A percentile compares a stretch with the other conserved stretches of the same genome.
These are phyloP conservation scores for Plasmodium gaboni DNA, from an alignment of 169 alveolate genomes.

Conservation along the genomic window DNA sequence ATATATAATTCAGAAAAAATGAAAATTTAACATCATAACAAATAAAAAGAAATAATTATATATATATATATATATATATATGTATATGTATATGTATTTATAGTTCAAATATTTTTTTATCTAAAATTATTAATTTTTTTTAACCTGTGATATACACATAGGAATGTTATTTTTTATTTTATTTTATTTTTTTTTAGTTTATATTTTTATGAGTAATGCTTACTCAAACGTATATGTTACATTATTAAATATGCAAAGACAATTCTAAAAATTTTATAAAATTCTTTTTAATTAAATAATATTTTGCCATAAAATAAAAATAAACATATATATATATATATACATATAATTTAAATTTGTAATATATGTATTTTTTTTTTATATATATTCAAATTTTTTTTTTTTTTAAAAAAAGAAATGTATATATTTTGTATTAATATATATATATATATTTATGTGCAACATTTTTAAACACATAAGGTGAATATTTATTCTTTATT, in stretches of 20 bases:
- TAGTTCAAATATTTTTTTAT: too few relatives aligned
- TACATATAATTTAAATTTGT: not conserved
- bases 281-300: not conserved
- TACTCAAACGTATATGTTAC: too few relatives aligned
- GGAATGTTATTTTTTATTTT: too few relatives aligned
- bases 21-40: not conserved
- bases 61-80: not conserved
- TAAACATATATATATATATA: not conserved
- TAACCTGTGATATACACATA: too few relatives aligned
- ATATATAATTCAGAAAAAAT: not conserved
- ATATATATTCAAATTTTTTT: not conserved
- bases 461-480: not conserved
- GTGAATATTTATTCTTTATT: too few relatives aligned
- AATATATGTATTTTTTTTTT: not conserved
- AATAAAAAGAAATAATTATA: not conserved
- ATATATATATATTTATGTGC: not conserved
- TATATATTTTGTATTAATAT: not conserved
- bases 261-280: constrained; percentile 5
- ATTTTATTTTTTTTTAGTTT: too few relatives aligned
- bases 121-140: too few relatives aligned
- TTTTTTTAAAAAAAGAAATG: not conserved
- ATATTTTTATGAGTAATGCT: too few relatives aligned
- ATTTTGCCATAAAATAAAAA: not conserved
- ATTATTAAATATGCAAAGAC: too few relatives aligned
- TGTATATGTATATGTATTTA: not conserved